These are phyloP conservation scores for Fusarium setosum DNA, from an alignment of 2,329 filamentous ascomycete genomes.

Conservation along the genomic window DNA sequence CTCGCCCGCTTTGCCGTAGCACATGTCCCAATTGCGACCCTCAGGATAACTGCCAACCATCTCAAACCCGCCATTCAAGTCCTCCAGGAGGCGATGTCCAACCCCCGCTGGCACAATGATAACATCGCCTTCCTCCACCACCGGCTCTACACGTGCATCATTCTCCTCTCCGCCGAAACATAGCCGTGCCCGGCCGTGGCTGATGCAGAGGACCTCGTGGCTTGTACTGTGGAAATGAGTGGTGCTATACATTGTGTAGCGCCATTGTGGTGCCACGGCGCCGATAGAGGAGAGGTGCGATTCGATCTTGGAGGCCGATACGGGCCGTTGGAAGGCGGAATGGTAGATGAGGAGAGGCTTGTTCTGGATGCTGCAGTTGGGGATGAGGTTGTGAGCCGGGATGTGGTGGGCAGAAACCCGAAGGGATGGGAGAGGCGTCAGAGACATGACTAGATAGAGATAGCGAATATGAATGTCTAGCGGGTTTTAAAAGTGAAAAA, in stretches of 20 bases:
- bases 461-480: too few relatives aligned
- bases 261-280: conserved; percentile 73
- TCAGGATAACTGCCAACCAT: conserved; percentile 76
- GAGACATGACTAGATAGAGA: too few relatives aligned
- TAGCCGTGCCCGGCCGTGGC: conserved; percentile 66
- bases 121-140: conserved; percentile 69
- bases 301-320: conserved; percentile 63
- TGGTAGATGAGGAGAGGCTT: conserved; percentile 76
- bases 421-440: conserved; percentile 56
- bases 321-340: conserved; percentile 59
- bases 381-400: conserved; percentile 64
- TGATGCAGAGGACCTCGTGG: conserved; percentile 74
- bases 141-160: conserved; percentile 64
- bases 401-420: conserved; percentile 69
- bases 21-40: conserved; percentile 75
- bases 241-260: conserved; percentile 74
- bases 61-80: conserved; percentile 64
- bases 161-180: conserved; percentile 76
- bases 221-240: conserved; percentile 76
- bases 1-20: conserved; percentile 68
- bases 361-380: conserved; percentile 73
- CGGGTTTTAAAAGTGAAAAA: too few relatives aligned
- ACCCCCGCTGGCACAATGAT: conserved; percentile 75
- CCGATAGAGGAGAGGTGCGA: conserved; percentile 63
- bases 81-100: conserved; percentile 70